Percentiles rank a stretch among this genome's conserved stretches.
Conservation (phyloP, 768 basidiomycete genomes). For the Clavulina sp. region DNA sequence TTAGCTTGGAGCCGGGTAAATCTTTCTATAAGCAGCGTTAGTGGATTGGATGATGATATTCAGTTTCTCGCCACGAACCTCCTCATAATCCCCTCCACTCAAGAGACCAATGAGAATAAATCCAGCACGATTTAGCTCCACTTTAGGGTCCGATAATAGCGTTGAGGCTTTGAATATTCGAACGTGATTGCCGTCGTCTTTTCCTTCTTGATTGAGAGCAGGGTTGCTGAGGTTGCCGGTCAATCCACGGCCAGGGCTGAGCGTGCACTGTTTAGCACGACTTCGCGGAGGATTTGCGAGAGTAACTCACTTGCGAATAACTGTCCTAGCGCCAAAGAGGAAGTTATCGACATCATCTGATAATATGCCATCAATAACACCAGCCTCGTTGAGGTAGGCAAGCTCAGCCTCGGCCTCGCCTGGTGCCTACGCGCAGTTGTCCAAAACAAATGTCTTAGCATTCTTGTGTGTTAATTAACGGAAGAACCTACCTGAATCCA, state of each 20-base stretch:
- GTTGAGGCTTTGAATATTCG: constrained; percentile 24
- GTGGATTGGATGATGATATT: not conserved
- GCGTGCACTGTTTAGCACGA: not conserved
- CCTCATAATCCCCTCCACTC: constrained; percentile 82
- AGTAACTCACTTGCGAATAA: constrained; percentile 58
- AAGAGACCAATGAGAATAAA: constrained; percentile 70
- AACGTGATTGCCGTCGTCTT: constrained; percentile 55
- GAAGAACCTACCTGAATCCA: constrained; percentile 25
- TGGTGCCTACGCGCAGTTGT: constrained; percentile 43
- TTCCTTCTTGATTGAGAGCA: constrained; percentile 44
- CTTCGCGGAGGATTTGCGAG: not conserved
- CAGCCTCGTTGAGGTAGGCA: constrained; percentile 65
- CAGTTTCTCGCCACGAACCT: constrained; percentile 23
- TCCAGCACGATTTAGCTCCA: constrained; percentile 41
- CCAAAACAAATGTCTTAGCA: not conserved
- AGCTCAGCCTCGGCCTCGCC: constrained; percentile 93
- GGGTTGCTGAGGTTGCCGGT: constrained; percentile 53
- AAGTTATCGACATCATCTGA: constrained; percentile 92
- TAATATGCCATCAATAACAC: constrained; percentile 71
- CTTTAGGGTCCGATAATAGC: constrained; percentile 28
- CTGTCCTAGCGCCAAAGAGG: constrained; percentile 67
- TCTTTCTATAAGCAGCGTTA: not conserved
- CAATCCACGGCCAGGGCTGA: constrained; percentile 50
- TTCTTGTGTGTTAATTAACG: not conserved
- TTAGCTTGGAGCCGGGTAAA: constrained; percentile 25